Conservation (phyloP, 2,329 filamentous ascomycete genomes). For the Pestalotiopsis sp. region DNA sequence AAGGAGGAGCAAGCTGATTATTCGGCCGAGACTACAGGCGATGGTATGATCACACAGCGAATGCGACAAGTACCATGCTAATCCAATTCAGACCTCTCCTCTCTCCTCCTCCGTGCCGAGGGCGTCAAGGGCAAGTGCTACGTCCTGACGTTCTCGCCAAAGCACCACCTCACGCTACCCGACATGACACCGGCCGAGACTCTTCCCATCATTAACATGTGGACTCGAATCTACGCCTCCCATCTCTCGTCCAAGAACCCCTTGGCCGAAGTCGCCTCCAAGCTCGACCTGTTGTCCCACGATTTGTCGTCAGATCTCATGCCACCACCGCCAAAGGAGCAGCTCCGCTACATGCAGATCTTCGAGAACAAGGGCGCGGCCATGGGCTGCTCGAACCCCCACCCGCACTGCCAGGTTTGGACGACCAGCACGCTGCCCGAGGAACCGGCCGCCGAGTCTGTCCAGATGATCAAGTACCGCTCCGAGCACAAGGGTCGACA, state of each 20-base stretch:
- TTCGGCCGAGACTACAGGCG: constrained; percentile 38
- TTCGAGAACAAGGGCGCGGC: constrained; percentile 98
- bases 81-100: constrained; percentile 63
- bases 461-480: constrained; percentile 78
- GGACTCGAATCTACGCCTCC: constrained; percentile 85
- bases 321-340: constrained; percentile 62
- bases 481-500: constrained; percentile 71
- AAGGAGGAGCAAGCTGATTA: constrained; percentile 92
- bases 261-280: constrained; percentile 47
- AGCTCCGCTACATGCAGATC: constrained; percentile 97
- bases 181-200: constrained; percentile 81
- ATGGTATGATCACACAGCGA: constrained; percentile 28
- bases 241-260: constrained; percentile 76
- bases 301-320: constrained; percentile 37
- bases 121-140: constrained; percentile 95
- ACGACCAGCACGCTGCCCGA: constrained; percentile 89
- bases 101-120: constrained; percentile 77
- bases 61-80: constrained; percentile 1
- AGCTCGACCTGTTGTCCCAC: constrained; percentile 38
- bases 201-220: constrained; percentile 80
- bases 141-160: constrained; percentile 90
- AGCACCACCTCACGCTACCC: constrained; percentile 88
- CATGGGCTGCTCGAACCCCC: constrained; percentile 98
- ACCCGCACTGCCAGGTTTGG: constrained; percentile 97
- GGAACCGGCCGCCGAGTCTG: constrained; percentile 79